These are phyloP conservation scores for Tilletia caries DNA, from an alignment of 1,284 basidiomycete genomes.

Conservation along the genomic window DNA sequence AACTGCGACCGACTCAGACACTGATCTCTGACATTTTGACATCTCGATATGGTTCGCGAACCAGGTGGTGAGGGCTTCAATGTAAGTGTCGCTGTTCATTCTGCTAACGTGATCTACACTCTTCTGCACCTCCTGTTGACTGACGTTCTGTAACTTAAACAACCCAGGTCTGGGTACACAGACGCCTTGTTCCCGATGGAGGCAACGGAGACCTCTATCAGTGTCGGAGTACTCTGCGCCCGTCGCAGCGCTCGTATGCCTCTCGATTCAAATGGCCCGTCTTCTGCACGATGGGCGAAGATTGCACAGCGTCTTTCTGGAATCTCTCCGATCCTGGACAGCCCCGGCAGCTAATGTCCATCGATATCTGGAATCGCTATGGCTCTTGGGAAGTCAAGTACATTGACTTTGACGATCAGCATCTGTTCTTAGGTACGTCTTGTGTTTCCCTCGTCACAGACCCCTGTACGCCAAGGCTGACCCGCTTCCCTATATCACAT, in stretches of 20 bases:
- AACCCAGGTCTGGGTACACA: constrained; percentile 1
- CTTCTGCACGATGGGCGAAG: constrained; percentile 2
- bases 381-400: too few species aligned
- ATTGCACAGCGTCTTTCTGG: not conserved
- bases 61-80: too few species aligned
- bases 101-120: too few species aligned
- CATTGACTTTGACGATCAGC: constrained; percentile 6
- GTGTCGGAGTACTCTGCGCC: not conserved
- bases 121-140: too few species aligned
- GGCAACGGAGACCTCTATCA: not conserved
- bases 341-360: not conserved
- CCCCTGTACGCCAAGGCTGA: too few species aligned
- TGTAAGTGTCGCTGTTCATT: too few species aligned
- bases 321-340: not conserved
- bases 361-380: not conserved
- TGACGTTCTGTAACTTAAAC: too few species aligned
- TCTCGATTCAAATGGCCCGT: not conserved
- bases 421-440: not conserved
- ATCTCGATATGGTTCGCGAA: too few species aligned
- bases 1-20: too few species aligned
- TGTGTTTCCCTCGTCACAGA: not conserved
- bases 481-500: too few species aligned
- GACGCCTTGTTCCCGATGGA: not conserved
- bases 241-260: too few species aligned
- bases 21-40: too few species aligned